Conservation (phyloP, 2,329 filamentous ascomycete species). For the Penicillium griseofulvum region DNA sequence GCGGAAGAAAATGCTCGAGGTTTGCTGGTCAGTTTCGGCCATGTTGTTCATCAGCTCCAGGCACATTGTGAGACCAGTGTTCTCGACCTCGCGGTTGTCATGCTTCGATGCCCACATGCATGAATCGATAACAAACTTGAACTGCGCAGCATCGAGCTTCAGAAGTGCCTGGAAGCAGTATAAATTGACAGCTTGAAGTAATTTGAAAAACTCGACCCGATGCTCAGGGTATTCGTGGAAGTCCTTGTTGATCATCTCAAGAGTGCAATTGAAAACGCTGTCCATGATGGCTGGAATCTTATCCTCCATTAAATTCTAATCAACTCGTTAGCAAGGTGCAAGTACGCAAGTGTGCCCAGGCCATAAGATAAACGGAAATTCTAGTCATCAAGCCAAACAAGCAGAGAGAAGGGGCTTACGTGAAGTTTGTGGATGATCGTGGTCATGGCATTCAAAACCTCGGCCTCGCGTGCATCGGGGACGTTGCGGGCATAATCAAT, state of each 20-base stretch:
- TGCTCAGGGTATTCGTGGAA: constrained; percentile 99
- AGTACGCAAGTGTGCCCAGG: background rate
- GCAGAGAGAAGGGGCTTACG: constrained; percentile 57
- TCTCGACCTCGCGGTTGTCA: constrained; percentile 96
- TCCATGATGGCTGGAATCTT: constrained; percentile 98
- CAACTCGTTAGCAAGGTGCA: background rate
- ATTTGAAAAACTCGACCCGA: constrained; percentile 98
- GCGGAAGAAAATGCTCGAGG: constrained; percentile 94
- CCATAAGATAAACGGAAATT: background rate
- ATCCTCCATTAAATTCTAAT: constrained; percentile 89
- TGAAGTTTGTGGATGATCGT: constrained; percentile 95
- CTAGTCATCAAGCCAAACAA: background rate
- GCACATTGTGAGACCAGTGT: constrained; percentile 95
- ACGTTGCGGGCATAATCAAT: constrained; percentile 98
- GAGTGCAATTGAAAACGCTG: constrained; percentile 95
- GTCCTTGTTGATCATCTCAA: constrained; percentile 99
- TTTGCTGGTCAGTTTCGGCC: constrained; percentile 81
- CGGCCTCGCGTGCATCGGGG: constrained; percentile 88
- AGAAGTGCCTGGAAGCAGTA: constrained; percentile 95
- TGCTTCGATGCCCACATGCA: constrained; percentile 99
- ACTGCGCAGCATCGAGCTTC: constrained; percentile 91
- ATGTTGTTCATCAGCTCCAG: constrained; percentile 97
- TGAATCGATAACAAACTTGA: constrained; percentile 99
- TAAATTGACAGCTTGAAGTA: constrained; percentile 91
- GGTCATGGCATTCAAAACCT: constrained; percentile 96